Evolutionary conservation across 2,329 filamentous ascomycete species (phyloP).

Genomic region (Dactylellina cionopaga): DNA sequence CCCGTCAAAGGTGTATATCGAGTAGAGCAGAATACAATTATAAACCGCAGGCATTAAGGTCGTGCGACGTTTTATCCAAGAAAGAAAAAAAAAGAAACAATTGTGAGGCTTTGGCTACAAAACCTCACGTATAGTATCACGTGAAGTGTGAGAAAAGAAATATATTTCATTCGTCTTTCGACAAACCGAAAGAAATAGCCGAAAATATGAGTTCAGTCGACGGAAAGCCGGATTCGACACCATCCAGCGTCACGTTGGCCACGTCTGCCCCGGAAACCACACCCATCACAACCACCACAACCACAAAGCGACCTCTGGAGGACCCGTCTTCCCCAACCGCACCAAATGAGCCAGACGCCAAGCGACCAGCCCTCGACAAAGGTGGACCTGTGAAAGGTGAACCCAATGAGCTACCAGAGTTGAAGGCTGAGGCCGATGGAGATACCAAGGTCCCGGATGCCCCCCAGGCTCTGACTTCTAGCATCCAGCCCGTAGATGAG

Average conservation of each 20-base stretch:
- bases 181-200: background rate
- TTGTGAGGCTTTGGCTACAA: slow-evolving; percentile 34
- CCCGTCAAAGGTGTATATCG: slow-evolving; percentile 54
- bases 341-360: slow-evolving; percentile 94
- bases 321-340: slow-evolving; percentile 94
- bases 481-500: slow-evolving; percentile 78
- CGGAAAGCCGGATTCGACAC: slow-evolving; percentile 43
- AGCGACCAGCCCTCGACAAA: slow-evolving; percentile 95
- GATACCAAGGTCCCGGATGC: slow-evolving; percentile 75
- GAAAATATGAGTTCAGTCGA: slow-evolving; percentile 61
- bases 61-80: slow-evolving; percentile 33
- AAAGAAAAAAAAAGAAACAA: slow-evolving; percentile 7
- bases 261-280: slow-evolving; percentile 62
- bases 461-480: slow-evolving; percentile 61
- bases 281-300: slow-evolving; percentile 66
- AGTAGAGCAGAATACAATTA: slow-evolving; percentile 46
- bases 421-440: slow-evolving; percentile 69
- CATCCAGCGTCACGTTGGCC: slow-evolving; percentile 56
- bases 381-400: slow-evolving; percentile 72
- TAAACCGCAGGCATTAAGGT: slow-evolving; percentile 35
- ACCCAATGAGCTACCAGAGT: slow-evolving; percentile 62
- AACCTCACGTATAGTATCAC: slow-evolving; percentile 28
- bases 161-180: background rate
- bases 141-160: slow-evolving; percentile 49
- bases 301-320: slow-evolving; percentile 91